Percentiles rank a stretch among this genome's conserved stretches.
Evolutionary conservation across 2,329 filamentous ascomycete species (phyloP).

Genomic region (Exophiala aquamarina): DNA sequence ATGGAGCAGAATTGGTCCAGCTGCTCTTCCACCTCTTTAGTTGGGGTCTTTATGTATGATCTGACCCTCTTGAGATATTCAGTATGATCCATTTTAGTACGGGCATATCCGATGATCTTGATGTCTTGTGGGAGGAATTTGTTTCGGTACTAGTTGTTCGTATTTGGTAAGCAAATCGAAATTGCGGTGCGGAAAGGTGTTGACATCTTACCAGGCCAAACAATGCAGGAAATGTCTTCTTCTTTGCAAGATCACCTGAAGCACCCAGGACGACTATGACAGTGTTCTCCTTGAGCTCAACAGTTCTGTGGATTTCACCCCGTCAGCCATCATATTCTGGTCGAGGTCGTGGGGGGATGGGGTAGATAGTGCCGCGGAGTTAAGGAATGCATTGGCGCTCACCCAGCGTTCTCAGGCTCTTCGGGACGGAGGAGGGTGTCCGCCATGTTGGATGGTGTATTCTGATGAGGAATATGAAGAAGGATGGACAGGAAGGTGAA

Average conservation of each 20-base stretch:
- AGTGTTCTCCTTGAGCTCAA: slow-evolving; percentile 99
- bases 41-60: slow-evolving; percentile 98
- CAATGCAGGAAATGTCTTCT: slow-evolving; percentile 99
- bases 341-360: slow-evolving; percentile 7
- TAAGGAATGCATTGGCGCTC: slow-evolving; percentile 34
- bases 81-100: slow-evolving; percentile 98
- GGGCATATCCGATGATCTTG: slow-evolving; percentile 96
- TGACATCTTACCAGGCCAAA: slow-evolving; percentile 82
- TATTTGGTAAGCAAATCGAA: slow-evolving; percentile 29
- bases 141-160: slow-evolving; percentile 76
- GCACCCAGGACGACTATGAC: slow-evolving; percentile 94
- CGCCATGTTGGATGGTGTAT: slow-evolving; percentile 42
- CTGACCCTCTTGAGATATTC: slow-evolving; percentile 93
- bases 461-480: no score
- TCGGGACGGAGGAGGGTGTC: slow-evolving; percentile 52
- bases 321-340: no score
- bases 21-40: slow-evolving; percentile 95
- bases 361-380: slow-evolving; percentile 9
- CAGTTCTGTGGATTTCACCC: slow-evolving; percentile 56
- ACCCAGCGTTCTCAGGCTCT: slow-evolving; percentile 53
- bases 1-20: slow-evolving; percentile 83
- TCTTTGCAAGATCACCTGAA: slow-evolving; percentile 97
- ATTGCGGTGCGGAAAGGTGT: slow-evolving; percentile 1
- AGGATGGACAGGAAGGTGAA: slow-evolving; percentile 15
- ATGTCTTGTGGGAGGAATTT: slow-evolving; percentile 97